Evolutionary conservation across 257 asterid genomes (phyloP).

Genomic region (Hygrophila difformis): DNA sequence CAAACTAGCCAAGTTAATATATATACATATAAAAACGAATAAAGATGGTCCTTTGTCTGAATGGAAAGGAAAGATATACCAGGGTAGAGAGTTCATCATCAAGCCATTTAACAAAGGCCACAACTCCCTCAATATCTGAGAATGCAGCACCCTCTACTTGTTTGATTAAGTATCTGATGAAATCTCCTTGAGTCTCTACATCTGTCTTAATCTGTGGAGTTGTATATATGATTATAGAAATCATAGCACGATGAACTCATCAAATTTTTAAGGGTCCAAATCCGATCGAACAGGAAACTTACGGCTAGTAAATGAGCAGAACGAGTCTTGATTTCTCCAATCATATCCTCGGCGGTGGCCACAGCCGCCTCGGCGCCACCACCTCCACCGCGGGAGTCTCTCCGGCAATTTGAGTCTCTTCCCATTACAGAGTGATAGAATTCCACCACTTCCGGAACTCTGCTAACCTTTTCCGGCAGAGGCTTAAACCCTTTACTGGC

Average conservation of each 20-base stretch:
- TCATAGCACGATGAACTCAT: slow-evolving; percentile 2
- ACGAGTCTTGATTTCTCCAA: slow-evolving; percentile 82
- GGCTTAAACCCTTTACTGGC: slow-evolving; percentile 36
- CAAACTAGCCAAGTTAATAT: not conserved
- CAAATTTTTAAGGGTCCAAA: not conserved
- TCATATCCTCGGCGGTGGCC: slow-evolving; percentile 33
- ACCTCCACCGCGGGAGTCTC: slow-evolving; percentile 26
- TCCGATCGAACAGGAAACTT: slow-evolving; percentile 20
- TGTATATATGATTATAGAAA: slow-evolving; percentile 9
- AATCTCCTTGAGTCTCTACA: no score
- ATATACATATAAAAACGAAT: not conserved
- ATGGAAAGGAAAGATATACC: slow-evolving; percentile 22
- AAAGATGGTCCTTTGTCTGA: not conserved
- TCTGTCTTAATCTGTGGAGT: slow-evolving; percentile 85
- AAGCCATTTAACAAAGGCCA: no score
- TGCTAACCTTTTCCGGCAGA: slow-evolving; percentile 40
- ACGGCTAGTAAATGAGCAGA: slow-evolving; percentile 67
- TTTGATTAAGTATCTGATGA: slow-evolving; percentile 57
- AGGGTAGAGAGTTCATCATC: slow-evolving; percentile 62
- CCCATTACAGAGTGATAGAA: slow-evolving; percentile 76
- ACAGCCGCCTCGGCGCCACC: slow-evolving; percentile 29
- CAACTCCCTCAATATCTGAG: slow-evolving; percentile 71
- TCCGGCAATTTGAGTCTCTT: slow-evolving; percentile 49
- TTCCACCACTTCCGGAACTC: no score
- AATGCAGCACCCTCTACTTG: slow-evolving; percentile 72